phyloP scores from a whole-genome alignment of 163 green algal genomes.

The Smithsoniella earleae region DNA sequence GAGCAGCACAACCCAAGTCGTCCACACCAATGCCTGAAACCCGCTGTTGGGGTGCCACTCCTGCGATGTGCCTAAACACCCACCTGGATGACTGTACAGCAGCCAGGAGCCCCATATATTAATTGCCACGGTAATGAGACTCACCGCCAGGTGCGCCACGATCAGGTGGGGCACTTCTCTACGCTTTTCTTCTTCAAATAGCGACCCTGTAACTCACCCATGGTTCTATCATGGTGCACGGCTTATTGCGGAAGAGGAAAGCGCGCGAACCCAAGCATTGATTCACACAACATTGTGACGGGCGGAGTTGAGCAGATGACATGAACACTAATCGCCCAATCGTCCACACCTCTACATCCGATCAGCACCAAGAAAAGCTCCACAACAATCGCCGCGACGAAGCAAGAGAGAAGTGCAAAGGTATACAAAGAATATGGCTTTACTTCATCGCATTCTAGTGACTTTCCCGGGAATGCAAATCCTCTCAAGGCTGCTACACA shows the following conservation, averaged over 20 bases:
- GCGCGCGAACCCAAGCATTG: too few relatives aligned
- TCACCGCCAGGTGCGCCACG: neutral
- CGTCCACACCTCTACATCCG: too few relatives aligned
- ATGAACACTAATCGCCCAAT: neutral
- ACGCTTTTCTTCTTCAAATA: constrained; percentile 24
- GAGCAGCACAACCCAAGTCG: neutral
- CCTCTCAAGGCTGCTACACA: neutral
- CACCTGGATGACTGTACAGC: neutral
- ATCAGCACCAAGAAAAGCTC: neutral
- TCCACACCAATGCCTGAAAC: constrained; percentile 12
- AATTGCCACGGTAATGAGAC: neutral
- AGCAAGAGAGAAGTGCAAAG: constrained; percentile 8
- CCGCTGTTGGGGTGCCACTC: constrained; percentile 1
- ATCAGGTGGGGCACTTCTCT: neutral
- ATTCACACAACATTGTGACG: too few relatives aligned
- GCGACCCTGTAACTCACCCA: neutral
- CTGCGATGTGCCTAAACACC: neutral
- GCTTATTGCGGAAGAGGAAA: too few relatives aligned
- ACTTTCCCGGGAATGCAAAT: neutral
- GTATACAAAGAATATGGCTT: neutral
- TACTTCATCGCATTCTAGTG: neutral
- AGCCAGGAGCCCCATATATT: constrained; percentile 13
- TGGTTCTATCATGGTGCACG: neutral
- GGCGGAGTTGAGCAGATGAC: too few relatives aligned
- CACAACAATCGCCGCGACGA: neutral